Conservation (phyloP, 371 early-diverging fungal genomes). For the Syncephalis plumigaleata region DNA sequence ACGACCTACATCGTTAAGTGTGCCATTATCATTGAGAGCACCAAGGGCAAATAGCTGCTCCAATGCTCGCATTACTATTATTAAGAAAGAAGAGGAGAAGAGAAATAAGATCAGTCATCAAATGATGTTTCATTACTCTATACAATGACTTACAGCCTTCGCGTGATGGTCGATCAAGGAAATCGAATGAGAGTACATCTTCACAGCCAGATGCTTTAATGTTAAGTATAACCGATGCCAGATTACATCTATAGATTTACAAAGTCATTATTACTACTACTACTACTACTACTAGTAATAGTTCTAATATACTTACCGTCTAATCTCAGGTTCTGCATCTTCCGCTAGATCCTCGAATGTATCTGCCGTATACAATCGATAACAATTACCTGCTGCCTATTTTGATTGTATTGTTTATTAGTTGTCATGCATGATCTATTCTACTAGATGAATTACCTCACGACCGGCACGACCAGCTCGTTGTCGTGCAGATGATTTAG, state of each 20-base stretch:
- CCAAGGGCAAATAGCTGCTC: conserved; percentile 80
- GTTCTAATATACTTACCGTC: conserved; percentile 7
- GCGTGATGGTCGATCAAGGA: conserved; percentile 80
- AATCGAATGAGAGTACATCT: conserved; percentile 82
- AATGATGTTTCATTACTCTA: neutral
- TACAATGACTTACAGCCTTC: conserved; percentile 23
- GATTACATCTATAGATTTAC: conserved; percentile 42
- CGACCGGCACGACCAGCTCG: conserved; percentile 95
- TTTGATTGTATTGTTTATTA: too few species aligned
- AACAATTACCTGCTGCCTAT: conserved; percentile 57
- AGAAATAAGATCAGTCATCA: conserved; percentile 2
- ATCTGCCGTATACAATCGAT: conserved; percentile 86
- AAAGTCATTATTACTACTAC: too few species aligned
- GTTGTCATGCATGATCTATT: neutral
- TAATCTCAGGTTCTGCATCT: conserved; percentile 87
- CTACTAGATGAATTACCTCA: conserved; percentile 14
- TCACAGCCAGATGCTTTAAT: conserved; percentile 82
- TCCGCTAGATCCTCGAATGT: conserved; percentile 61
- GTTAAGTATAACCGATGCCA: conserved; percentile 68
- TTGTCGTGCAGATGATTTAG: conserved; percentile 91
- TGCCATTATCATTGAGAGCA: conserved; percentile 69
- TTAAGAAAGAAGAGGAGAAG: too few species aligned
- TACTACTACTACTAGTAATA: too few species aligned
- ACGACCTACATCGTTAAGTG: conserved; percentile 66
- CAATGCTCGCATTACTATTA: conserved; percentile 59